Conservation (phyloP, 495 filamentous ascomycete species). For the Pseudomonodictys pantanalensis region DNA sequence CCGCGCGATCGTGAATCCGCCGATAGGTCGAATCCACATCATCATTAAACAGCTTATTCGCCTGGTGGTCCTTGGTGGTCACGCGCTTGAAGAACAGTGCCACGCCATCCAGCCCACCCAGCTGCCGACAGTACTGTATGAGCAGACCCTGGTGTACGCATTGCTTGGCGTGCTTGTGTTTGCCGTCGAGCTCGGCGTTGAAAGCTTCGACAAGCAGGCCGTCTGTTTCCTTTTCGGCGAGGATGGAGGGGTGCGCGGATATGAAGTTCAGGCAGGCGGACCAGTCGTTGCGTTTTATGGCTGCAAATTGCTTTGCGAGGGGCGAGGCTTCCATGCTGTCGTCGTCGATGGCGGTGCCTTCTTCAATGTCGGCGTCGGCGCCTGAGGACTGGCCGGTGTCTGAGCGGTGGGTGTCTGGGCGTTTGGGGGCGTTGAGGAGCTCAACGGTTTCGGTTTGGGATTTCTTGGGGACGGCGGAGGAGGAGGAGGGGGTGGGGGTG, state of each 20-base stretch:
- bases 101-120: conserved; percentile 86
- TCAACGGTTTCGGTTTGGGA: conserved; percentile 52
- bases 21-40: conserved; percentile 85
- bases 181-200: conserved; percentile 72
- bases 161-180: conserved; percentile 73
- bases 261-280: conserved; percentile 71
- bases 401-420: conserved; percentile 35
- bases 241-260: conserved; percentile 65
- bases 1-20: conserved; percentile 71
- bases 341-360: conserved; percentile 58
- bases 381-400: conserved; percentile 52
- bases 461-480: conserved; percentile 13
- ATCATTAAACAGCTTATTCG: conserved; percentile 85
- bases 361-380: conserved; percentile 59
- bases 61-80: conserved; percentile 86
- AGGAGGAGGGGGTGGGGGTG: background rate
- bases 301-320: conserved; percentile 72
- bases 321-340: conserved; percentile 70
- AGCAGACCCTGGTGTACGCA: conserved; percentile 93
- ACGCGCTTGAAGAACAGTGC: conserved; percentile 92
- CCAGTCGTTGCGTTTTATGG: conserved; percentile 76
- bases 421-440: conserved; percentile 68
- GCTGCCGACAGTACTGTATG: conserved; percentile 86
- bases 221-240: conserved; percentile 86
- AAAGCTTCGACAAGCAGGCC: conserved; percentile 88